These are phyloP conservation scores for Fulvia fulva DNA, from an alignment of 2,329 filamentous ascomycete species.

Conservation along the genomic window DNA sequence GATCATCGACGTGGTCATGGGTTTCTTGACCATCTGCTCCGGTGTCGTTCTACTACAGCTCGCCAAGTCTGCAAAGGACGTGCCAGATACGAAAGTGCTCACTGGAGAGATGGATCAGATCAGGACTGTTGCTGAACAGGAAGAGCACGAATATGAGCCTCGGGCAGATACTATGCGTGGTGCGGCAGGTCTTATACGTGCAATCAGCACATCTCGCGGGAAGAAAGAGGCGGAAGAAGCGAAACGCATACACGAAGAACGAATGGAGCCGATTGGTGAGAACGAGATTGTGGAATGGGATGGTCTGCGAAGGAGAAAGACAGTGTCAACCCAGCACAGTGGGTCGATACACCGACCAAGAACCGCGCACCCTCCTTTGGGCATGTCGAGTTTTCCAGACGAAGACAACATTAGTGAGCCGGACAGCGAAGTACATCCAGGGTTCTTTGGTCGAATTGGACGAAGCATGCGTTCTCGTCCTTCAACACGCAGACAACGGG, in stretches of 20 bases:
- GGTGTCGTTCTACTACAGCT: constrained; percentile 90
- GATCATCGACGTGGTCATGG: constrained; percentile 86
- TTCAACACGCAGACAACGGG: constrained; percentile 18
- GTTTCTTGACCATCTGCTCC: constrained; percentile 89
- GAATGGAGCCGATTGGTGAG: constrained; percentile 72
- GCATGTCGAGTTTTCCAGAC: constrained; percentile 79
- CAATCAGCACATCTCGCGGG: constrained; percentile 70
- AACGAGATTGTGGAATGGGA: constrained; percentile 87
- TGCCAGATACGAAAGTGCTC: constrained; percentile 89
- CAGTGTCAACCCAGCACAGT: constrained; percentile 36
- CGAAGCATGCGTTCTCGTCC: constrained; percentile 14
- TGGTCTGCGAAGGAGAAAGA: constrained; percentile 72
- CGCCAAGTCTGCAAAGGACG: constrained; percentile 97
- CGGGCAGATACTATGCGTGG: constrained; percentile 95
- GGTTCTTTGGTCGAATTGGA: constrained; percentile 41
- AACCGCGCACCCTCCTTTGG: constrained; percentile 69
- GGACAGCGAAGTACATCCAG: constrained; percentile 43
- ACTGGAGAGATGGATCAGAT: constrained; percentile 91
- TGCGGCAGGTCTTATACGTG: constrained; percentile 78
- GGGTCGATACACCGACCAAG: constrained; percentile 45
- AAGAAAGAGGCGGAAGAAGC: constrained; percentile 78
- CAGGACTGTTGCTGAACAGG: constrained; percentile 88
- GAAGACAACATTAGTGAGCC: constrained; percentile 50
- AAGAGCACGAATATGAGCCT: constrained; percentile 93
- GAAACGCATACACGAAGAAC: constrained; percentile 74